Base-by-base conservation (phyloP, 1,284 basidiomycete species). In the Pascua guehoae region DNA sequence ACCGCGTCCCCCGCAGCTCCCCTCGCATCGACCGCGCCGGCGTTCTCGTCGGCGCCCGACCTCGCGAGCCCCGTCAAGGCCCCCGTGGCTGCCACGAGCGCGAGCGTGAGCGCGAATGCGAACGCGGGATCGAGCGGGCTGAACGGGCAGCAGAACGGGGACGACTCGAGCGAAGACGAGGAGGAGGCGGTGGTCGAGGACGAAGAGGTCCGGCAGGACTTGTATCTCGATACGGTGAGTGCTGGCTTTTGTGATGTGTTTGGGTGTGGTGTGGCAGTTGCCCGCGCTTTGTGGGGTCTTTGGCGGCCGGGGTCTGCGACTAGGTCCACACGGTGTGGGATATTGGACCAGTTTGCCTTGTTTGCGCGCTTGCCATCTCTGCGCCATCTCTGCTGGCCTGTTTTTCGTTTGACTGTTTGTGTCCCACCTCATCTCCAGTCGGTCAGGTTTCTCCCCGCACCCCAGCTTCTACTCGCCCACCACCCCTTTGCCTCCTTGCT, bases 161-260 rank as follows among this genome's bases (percentile, higher is more conserved):
- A 15, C 5, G 58, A 57, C 36, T 32, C 71, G 43, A 76, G 82
- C 50, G 83, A 84, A 51, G 70, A 78, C 44, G 72, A 75, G 49
- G 67, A 72, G 47, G 71, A 71, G 47, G 69, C 76, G 10, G 64
- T 61, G 10, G 43, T 73, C 51, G 72, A 74, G 53, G 74, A 80
- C 48, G 80, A 81, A 61, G 81, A 79, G 47, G 57, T 82, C 50
- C 82, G 82, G 52, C 88, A 88, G 49, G 94, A 98, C 76, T 81
- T 98, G 66, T 98, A 98, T 75, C 86, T 98, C 55, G 95, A 98
- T 78, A 98, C 95, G 54, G 93, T 90, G 76, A 73, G 82, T 77
- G 15, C 41, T 32, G 24, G 3, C 24, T 32, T 32, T 32, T 32
- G 24, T 32, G 24, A 3, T 32, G 24, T 7, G 24, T 32, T 32